Evolutionary conservation across 768 basidiomycete genomes (phyloP).

Genomic region (Trametes punicea): DNA sequence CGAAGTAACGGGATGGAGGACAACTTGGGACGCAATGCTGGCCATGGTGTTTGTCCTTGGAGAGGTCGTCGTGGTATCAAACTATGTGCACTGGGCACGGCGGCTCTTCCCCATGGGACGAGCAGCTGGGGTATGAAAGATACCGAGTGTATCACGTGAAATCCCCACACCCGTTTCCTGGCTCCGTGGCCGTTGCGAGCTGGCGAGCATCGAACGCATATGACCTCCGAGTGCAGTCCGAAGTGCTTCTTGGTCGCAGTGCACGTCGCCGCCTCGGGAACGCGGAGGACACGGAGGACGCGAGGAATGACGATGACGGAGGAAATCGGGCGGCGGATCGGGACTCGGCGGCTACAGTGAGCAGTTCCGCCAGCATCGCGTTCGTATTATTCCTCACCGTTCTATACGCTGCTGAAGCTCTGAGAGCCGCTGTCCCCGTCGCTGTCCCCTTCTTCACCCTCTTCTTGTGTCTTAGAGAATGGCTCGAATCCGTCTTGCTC

Average conservation of each 20-base stretch:
- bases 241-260: background rate
- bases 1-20: conserved; percentile 82
- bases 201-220: background rate
- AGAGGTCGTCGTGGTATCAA: background rate
- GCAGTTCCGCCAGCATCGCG: background rate
- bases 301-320: conserved; percentile 2
- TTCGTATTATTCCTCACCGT: conserved; percentile 7
- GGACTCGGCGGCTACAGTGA: conserved; percentile 6
- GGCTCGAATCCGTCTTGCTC: conserved; percentile 29
- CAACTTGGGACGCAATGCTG: conserved; percentile 63
- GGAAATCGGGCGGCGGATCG: conserved; percentile 16
- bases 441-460: background rate
- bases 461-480: conserved; percentile 18
- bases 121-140: conserved; percentile 15
- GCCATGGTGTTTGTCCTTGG: conserved; percentile 26
- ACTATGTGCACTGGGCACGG: background rate
- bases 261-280: background rate
- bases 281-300: background rate
- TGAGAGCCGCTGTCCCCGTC: conserved; percentile 11
- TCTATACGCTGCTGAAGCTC: conserved; percentile 12
- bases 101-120: conserved; percentile 9
- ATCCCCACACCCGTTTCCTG: conserved; percentile 21
- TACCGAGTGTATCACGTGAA: conserved; percentile 28
- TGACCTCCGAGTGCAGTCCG: conserved; percentile 11
- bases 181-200: background rate